phyloP scores from a whole-genome alignment of 2,329 filamentous ascomycete genomes.

The Sporothrix mexicana region DNA sequence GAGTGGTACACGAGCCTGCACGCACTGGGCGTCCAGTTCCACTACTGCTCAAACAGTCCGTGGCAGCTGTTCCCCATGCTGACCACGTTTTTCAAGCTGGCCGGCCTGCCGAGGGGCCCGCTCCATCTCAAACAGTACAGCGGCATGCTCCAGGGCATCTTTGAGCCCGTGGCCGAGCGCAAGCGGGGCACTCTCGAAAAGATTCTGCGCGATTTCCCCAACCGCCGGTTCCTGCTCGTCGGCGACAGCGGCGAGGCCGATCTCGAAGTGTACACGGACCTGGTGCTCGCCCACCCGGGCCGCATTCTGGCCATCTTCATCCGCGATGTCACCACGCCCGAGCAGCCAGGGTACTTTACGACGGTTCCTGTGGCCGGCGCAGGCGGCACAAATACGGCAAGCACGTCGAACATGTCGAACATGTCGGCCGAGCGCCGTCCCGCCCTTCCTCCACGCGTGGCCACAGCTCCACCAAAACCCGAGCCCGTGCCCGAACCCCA shows the following conservation, averaged over 20 bases:
- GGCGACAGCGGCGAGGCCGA: constrained; percentile 97
- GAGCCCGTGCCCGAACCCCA: constrained; percentile 37
- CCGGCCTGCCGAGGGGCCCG: constrained; percentile 82
- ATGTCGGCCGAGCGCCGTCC: constrained; percentile 29
- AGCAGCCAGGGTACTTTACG: constrained; percentile 73
- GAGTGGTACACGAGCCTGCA: constrained; percentile 87
- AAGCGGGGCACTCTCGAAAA: constrained; percentile 88
- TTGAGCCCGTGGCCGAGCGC: constrained; percentile 93
- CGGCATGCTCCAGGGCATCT: constrained; percentile 97
- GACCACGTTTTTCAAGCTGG: constrained; percentile 80
- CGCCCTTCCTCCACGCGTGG: constrained; percentile 35
- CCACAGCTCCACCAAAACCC: constrained; percentile 42
- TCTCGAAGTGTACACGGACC: constrained; percentile 93
- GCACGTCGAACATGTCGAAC: background rate
- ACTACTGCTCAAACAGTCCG: constrained; percentile 99
- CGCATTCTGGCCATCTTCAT: constrained; percentile 90
- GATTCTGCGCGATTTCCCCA: constrained; percentile 86
- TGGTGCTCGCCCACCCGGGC: constrained; percentile 83
- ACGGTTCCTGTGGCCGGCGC: constrained; percentile 39
- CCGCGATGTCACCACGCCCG: constrained; percentile 86
- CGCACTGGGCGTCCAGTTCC: constrained; percentile 81
- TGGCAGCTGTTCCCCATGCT: constrained; percentile 96
- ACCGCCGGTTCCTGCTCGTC: constrained; percentile 86
- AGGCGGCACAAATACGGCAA: too few species aligned
- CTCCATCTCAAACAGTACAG: constrained; percentile 96